A percentile compares a stretch with the other conserved stretches of the same genome.
Evolutionary conservation across 805 yeast genomes (phyloP).

Genomic region (Pichia kluyveri): DNA sequence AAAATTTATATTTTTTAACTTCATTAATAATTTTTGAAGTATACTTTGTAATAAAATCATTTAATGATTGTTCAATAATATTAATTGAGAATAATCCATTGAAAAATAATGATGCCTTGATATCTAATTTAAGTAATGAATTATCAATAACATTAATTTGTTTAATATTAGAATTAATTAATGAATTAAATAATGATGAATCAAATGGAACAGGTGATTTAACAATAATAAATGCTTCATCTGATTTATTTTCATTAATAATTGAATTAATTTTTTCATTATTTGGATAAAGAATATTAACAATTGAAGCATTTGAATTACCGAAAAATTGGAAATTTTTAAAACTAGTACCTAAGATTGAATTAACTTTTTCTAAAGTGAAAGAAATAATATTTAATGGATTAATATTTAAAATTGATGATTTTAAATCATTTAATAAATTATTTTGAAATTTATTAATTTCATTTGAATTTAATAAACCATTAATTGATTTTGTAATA

Average conservation of each 20-base stretch:
- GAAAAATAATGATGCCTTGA: slow-evolving; percentile 60
- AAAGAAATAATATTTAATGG: slow-evolving; percentile 30
- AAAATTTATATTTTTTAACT: slow-evolving; percentile 37
- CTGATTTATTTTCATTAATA: slow-evolving; percentile 29
- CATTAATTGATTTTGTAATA: slow-evolving; percentile 37
- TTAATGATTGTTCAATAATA: slow-evolving; percentile 41
- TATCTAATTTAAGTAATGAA: slow-evolving; percentile 53
- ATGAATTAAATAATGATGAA: slow-evolving; percentile 44
- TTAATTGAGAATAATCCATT: slow-evolving; percentile 32
- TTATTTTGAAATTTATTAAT: slow-evolving; percentile 31
- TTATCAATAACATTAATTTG: slow-evolving; percentile 65
- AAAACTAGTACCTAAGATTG: slow-evolving; percentile 34
- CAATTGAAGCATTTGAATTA: slow-evolving; percentile 48
- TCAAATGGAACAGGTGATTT: slow-evolving; percentile 80
- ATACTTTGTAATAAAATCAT: slow-evolving; percentile 19
- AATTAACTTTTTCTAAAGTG: slow-evolving; percentile 44
- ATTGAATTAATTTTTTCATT: slow-evolving; percentile 47
- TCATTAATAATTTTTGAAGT: slow-evolving; percentile 30
- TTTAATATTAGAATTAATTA: slow-evolving; percentile 50
- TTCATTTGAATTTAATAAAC: slow-evolving; percentile 30
- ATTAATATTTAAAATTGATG: slow-evolving; percentile 15
- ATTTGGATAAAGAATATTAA: slow-evolving; percentile 79
- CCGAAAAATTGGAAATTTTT: slow-evolving; percentile 68
- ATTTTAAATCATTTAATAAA: slow-evolving; percentile 26
- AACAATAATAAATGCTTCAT: slow-evolving; percentile 52